Conservation (phyloP, 2,329 filamentous ascomycete genomes). For the Talaromyces amestolkiae region DNA sequence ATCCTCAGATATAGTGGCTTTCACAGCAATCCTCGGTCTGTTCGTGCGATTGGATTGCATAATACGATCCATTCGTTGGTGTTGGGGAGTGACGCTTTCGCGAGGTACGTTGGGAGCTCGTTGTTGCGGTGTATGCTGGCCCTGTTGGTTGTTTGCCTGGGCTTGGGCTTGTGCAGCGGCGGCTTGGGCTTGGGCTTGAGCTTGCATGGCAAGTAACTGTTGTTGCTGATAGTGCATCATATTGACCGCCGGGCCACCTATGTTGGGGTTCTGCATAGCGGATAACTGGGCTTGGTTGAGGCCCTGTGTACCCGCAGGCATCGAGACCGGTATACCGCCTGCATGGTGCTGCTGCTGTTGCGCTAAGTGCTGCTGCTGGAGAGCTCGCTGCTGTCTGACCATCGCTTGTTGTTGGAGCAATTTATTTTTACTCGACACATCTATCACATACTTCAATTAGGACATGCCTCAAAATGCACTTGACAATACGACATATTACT, state of each 20-base stretch:
- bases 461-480: background rate
- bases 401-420: slow-evolving; percentile 45
- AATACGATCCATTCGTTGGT: no score
- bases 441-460: background rate
- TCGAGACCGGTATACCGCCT: slow-evolving; percentile 37
- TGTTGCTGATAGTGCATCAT: slow-evolving; percentile 43
- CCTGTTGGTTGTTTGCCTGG: slow-evolving; percentile 37
- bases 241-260: slow-evolving; percentile 38
- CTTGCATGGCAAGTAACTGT: slow-evolving; percentile 38
- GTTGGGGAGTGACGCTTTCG: slow-evolving; percentile 44
- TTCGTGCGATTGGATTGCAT: slow-evolving; percentile 34
- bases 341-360: slow-evolving; percentile 21
- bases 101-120: slow-evolving; percentile 41
- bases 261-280: slow-evolving; percentile 43
- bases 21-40: no score
- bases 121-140: slow-evolving; percentile 42
- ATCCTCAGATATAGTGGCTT: no score
- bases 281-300: slow-evolving; percentile 44
- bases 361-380: slow-evolving; percentile 32
- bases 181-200: slow-evolving; percentile 23
- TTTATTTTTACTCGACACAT: slow-evolving; percentile 45
- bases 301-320: slow-evolving; percentile 43
- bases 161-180: slow-evolving; percentile 14
- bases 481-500: slow-evolving; percentile 24
- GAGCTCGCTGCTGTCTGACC: slow-evolving; percentile 28